phyloP scores from a whole-genome alignment of 805 yeast genomes.

The Candida yuanshanica region DNA sequence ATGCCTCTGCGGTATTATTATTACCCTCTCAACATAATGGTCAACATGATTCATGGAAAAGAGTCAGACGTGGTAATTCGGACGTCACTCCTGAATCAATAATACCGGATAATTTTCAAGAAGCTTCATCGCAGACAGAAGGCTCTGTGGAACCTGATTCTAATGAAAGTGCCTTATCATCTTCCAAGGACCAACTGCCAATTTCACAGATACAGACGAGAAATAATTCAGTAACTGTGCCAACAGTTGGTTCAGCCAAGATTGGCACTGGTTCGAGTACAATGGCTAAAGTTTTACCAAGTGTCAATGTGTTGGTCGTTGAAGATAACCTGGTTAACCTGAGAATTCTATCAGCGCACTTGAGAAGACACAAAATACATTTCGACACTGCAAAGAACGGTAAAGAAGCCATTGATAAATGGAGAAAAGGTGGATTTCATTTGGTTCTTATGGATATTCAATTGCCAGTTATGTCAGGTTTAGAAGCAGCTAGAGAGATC shows the following conservation, averaged over 20 bases:
- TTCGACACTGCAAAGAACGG: slow-evolving; percentile 90
- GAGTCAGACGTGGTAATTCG: background rate
- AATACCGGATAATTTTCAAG: background rate
- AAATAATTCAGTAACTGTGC: background rate
- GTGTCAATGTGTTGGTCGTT: slow-evolving; percentile 85
- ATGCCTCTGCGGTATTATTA: slow-evolving; percentile 20
- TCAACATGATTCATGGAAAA: slow-evolving; percentile 1
- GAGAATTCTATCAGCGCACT: slow-evolving; percentile 82
- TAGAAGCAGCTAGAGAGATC: slow-evolving; percentile 91
- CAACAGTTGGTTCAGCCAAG: background rate
- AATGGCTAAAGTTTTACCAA: slow-evolving; percentile 67
- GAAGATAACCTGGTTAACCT: slow-evolving; percentile 96
- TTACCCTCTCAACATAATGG: slow-evolving; percentile 15
- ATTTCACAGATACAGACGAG: background rate
- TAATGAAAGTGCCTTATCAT: background rate
- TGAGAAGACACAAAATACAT: slow-evolving; percentile 78
- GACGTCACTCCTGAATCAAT: background rate
- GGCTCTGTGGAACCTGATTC: background rate
- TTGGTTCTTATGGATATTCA: slow-evolving; percentile 96
- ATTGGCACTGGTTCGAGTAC: slow-evolving; percentile 21
- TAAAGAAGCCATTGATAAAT: slow-evolving; percentile 87
- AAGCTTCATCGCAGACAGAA: background rate
- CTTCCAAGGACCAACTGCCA: background rate
- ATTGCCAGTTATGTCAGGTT: slow-evolving; percentile 91
- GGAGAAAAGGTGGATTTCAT: slow-evolving; percentile 94